Evolutionary conservation across 495 filamentous ascomycete species (phyloP), one percentile per base, ranked within the genome.

Genomic region (Trypethelium eluteriae): DNA sequence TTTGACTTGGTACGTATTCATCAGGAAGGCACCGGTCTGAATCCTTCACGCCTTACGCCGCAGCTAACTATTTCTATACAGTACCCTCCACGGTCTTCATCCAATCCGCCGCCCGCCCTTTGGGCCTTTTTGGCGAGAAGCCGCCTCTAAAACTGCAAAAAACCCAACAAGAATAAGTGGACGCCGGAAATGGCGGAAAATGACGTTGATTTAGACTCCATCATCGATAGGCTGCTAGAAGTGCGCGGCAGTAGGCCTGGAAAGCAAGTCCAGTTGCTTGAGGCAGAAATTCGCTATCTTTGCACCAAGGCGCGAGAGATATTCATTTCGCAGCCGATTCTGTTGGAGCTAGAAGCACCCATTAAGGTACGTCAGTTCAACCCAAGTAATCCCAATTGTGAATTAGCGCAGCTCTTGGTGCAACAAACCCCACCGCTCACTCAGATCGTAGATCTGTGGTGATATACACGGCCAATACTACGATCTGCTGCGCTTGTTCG

Each of bases 391-490:
- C 25, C 25, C 25, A 25, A 25, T 25, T 25, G 25, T 25, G 34
- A 11, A 10, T 0, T 63, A 1, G 10, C 3, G 34, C 14, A 35
- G 44, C 18, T 4, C 39, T 49, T 39, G 25, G 25, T 47, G 12
- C 32, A n/a, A 32, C 2, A 62, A 10, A 18, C 46, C 64, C 25
- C 49, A 10, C 14, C 3, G 35, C 66, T 70, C n/a, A 70, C 39
- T 47, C 6, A 65, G 32, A 18, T 34, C 39, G 9, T 64, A 98
- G 94, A 98, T 98, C 73, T 98, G 94, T 78, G 94, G 94, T 81
- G 94, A 98, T 81, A 98, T 98, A 69, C 94, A 98, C 77, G 94
- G 94, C 65, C 94, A 98, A 83, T 98, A 98, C 80, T 98, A 98
- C 78, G 94, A 98, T 79, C 86, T 98, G 38, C 84, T 98, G 62